Percentiles rank a stretch among this genome's conserved stretches.
These are phyloP conservation scores for Coriolopsis trogii DNA, from an alignment of 1,284 basidiomycete genomes.

Conservation along the genomic window DNA sequence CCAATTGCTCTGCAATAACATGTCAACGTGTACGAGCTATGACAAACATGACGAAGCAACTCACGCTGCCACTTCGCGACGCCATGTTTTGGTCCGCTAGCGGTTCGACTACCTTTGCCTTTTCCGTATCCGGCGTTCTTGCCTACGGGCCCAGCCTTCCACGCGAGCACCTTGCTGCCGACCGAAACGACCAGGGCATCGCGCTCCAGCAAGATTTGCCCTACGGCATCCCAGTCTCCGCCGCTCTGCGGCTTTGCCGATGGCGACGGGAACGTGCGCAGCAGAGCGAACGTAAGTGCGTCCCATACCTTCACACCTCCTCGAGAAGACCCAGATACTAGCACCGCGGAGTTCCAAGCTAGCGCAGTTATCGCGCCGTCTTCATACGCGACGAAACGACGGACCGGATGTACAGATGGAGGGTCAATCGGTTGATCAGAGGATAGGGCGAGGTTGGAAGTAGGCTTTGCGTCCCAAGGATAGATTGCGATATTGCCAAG, in stretches of 20 bases:
- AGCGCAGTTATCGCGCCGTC: constrained; percentile 65
- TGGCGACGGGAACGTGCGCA: constrained; percentile 57
- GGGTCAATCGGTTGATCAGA: too few species aligned
- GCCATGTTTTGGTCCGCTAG: constrained; percentile 26
- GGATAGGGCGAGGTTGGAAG: too few species aligned
- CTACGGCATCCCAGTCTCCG: constrained; percentile 51
- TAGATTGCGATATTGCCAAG: constrained; percentile 65
- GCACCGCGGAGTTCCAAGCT: constrained; percentile 57
- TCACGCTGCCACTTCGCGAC: constrained; percentile 55
- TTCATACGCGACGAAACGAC: constrained; percentile 60
- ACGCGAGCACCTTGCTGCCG: constrained; percentile 68
- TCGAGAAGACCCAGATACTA: constrained; percentile 65
- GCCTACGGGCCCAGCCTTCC: constrained; percentile 61
- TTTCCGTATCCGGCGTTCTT: constrained; percentile 35
- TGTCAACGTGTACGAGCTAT: constrained; percentile 28
- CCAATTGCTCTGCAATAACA: constrained; percentile 55
- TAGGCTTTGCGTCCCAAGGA: constrained; percentile 53
- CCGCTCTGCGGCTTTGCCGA: constrained; percentile 41
- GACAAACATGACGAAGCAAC: constrained; percentile 29
- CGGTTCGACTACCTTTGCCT: constrained; percentile 39
- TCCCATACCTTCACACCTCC: constrained; percentile 73
- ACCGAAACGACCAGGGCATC: constrained; percentile 67
- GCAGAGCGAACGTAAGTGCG: constrained; percentile 58
- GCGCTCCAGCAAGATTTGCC: constrained; percentile 63
- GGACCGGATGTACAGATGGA: constrained; percentile 38